phyloP scores from a whole-genome alignment of 768 basidiomycete species.

The Trametopsis cervina region DNA sequence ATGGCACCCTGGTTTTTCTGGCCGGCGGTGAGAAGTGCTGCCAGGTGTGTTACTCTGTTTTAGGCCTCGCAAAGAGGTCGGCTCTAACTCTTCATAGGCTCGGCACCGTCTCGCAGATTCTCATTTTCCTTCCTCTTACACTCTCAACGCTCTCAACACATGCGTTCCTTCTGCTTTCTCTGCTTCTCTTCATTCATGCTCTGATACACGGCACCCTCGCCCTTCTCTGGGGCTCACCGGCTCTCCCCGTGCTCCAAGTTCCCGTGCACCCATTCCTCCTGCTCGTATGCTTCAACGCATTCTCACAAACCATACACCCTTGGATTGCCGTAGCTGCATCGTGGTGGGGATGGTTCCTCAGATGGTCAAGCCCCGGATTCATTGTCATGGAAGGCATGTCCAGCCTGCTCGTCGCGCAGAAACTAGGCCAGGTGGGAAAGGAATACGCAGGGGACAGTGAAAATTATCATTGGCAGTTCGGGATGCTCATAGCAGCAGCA shows the following conservation, averaged over 20 bases:
- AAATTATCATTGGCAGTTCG: slow-evolving; percentile 55
- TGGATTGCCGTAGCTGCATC: slow-evolving; percentile 48
- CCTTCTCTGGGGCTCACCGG: slow-evolving; percentile 62
- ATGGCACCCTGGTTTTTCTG: slow-evolving; percentile 17
- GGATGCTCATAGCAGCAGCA: slow-evolving; percentile 67
- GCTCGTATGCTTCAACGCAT: slow-evolving; percentile 81
- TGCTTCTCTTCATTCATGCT: slow-evolving; percentile 69
- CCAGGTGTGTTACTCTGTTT: slow-evolving; percentile 10
- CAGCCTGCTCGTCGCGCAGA: slow-evolving; percentile 76
- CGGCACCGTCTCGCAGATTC: slow-evolving; percentile 72
- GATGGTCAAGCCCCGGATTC: slow-evolving; percentile 69
- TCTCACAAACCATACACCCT: slow-evolving; percentile 57
- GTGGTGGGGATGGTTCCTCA: slow-evolving; percentile 70
- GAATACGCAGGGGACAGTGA: slow-evolving; percentile 68
- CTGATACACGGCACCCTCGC: slow-evolving; percentile 78
- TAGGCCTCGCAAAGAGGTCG: neutral
- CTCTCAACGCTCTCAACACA: slow-evolving; percentile 74
- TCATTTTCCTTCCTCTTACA: slow-evolving; percentile 79
- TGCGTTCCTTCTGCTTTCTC: slow-evolving; percentile 76
- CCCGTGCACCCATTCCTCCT: slow-evolving; percentile 85
- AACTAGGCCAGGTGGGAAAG: slow-evolving; percentile 71
- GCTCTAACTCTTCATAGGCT: slow-evolving; percentile 39
- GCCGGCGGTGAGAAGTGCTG: slow-evolving; percentile 15
- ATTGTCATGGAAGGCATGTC: slow-evolving; percentile 81
- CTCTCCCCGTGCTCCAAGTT: slow-evolving; percentile 72